Evolutionary conservation across 1,284 basidiomycete genomes (phyloP), one percentile per base, ranked within the genome.

Genomic region (Phaffia rhodozyma): DNA sequence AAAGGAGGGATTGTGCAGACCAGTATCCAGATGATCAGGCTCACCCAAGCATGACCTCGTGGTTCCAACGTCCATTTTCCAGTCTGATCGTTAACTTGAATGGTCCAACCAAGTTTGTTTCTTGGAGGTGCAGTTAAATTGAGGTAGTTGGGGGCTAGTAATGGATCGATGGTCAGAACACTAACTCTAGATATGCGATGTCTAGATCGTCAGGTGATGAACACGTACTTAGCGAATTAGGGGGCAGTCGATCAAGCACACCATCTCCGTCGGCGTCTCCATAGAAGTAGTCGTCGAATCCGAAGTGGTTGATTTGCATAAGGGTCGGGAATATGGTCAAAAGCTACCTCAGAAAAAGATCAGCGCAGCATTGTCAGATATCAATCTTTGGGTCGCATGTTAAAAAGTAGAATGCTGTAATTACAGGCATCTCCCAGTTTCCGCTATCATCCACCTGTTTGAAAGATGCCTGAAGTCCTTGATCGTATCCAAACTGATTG

Each of bases 191-290:
- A 43, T 13, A 29, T 11, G 43, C 43, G 32, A 34, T 11, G 21
- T 7, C 9, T 16, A 21, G 27, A 57, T 66, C 32, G 55, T 61
- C 48, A 62, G 59, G 55, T 34, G 59, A 54, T 60, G 50, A 27
- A 54, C 38, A 49, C 60, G 11, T 53, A 61, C 60, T 51, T 5
- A 66, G 84, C 9, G 86, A 84, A 75, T 93, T 93, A 38, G 90
- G 89, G 16, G 91, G 88, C 11, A 93, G 81, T 63, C 90, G 87
- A 72, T 93, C 91, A 70, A 94, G 79, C 61, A 91, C 78, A 65
- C 89, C 89, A 70, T 94, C 91, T 18, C 80, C 84, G 70, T 94
- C 91, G 21, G 83, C 79, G 70, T 94, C 91, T 62, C 91, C 91
- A 70, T 91, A 93, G 76, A 86, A 93, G 77, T 83, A 92, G 71